phyloP scores from a whole-genome alignment of 352 stramenopile genomes.

The Globisporangium polare region DNA sequence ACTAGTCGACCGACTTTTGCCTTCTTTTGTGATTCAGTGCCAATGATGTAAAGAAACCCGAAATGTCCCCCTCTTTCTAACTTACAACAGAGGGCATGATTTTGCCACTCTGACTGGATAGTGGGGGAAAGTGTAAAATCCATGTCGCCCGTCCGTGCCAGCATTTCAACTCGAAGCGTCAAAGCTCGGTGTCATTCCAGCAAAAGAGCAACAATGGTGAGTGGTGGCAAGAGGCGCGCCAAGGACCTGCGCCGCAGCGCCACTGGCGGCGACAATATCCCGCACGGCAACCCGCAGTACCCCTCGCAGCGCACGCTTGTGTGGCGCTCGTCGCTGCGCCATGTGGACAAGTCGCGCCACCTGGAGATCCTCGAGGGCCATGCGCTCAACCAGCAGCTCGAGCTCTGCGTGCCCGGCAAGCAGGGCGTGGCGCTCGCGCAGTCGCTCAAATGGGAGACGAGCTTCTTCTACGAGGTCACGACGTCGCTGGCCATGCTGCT shows the following conservation, averaged over 20 bases:
- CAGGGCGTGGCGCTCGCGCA: conserved; percentile 32
- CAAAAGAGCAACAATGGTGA: conserved; percentile 41
- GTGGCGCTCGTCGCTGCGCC: conserved; percentile 55
- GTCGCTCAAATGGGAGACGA: conserved; percentile 66
- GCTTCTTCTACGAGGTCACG: conserved; percentile 80
- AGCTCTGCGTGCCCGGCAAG: conserved; percentile 47
- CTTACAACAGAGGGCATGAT: neutral
- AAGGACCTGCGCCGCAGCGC: conserved; percentile 23
- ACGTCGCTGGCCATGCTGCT: conserved; percentile 52
- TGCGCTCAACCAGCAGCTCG: conserved; percentile 66
- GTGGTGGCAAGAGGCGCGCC: conserved; percentile 47
- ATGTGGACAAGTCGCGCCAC: conserved; percentile 43
- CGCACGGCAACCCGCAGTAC: conserved; percentile 11
- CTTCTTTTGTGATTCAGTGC: too few species aligned
- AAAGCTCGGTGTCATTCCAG: neutral
- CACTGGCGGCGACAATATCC: conserved; percentile 15
- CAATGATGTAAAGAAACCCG: too few species aligned
- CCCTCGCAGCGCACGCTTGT: conserved; percentile 43
- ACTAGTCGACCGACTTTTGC: neutral
- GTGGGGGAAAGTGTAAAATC: too few species aligned
- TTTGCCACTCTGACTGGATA: neutral
- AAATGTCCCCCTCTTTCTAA: neutral
- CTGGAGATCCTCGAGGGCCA: conserved; percentile 37
- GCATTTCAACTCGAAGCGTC: neutral
- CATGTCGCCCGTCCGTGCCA: too few species aligned